A percentile compares a stretch with the other conserved stretches of the same genome.
Conservation (phyloP, 768 basidiomycete species). For the Xanthoconium stramineum region DNA sequence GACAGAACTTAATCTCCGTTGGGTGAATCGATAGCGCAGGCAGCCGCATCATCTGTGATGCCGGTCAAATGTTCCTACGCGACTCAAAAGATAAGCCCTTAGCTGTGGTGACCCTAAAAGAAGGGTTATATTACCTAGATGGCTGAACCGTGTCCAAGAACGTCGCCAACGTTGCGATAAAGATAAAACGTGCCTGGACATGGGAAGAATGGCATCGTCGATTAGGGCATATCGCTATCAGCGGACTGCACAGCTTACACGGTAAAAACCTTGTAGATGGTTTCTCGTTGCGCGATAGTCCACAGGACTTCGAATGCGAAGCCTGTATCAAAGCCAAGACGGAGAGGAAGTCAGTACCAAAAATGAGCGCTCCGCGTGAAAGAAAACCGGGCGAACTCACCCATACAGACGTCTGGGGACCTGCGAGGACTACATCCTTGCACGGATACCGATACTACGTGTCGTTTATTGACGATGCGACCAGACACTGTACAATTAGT, state of each 20-base stretch:
- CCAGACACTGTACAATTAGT: background rate
- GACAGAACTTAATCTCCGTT: background rate
- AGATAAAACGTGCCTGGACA: background rate
- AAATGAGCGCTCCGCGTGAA: rapidly evolving
- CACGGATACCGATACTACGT: background rate
- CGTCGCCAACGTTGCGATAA: background rate
- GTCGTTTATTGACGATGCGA: background rate
- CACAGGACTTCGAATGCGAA: background rate
- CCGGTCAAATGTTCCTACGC: background rate
- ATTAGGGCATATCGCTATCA: background rate
- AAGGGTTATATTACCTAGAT: background rate
- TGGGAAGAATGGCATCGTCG: background rate
- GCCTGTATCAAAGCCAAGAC: conserved; percentile 1
- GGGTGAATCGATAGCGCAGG: background rate
- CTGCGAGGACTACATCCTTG: rapidly evolving
- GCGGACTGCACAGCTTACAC: background rate
- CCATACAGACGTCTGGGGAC: conserved; percentile 8
- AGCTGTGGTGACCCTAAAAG: background rate
- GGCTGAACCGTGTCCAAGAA: too few species aligned
- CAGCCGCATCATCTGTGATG: background rate
- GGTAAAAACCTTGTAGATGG: background rate
- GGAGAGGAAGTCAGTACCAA: background rate
- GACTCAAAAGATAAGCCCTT: background rate
- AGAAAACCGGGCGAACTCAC: background rate
- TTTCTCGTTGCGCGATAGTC: background rate